These are phyloP conservation scores for Fusarium anguioides DNA, from an alignment of 2,329 filamentous ascomycete species.

Conservation along the genomic window DNA sequence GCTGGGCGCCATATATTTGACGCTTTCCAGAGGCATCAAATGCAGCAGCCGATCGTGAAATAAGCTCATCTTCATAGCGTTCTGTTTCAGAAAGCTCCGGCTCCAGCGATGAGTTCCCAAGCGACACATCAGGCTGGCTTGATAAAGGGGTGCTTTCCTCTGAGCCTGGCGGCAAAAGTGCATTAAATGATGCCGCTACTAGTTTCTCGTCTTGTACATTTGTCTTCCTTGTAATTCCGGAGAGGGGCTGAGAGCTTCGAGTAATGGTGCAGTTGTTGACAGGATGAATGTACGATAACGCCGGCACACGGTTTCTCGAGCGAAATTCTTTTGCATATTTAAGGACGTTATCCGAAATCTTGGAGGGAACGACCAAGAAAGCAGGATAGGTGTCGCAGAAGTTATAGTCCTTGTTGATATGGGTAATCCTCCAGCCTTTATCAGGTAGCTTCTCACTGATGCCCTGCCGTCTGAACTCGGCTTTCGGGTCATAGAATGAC, in stretches of 20 bases:
- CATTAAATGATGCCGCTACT: conserved; percentile 86
- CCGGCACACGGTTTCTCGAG: conserved; percentile 88
- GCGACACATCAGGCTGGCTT: conserved; percentile 63
- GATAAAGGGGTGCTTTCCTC: conserved; percentile 50
- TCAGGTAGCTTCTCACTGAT: conserved; percentile 83
- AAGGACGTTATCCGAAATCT: conserved; percentile 95
- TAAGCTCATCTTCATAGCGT: conserved; percentile 74
- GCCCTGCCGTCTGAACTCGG: conserved; percentile 88
- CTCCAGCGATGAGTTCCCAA: conserved; percentile 50
- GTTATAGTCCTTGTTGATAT: conserved; percentile 87
- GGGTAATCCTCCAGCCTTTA: conserved; percentile 87
- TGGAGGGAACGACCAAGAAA: conserved; percentile 83
- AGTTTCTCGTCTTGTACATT: conserved; percentile 97
- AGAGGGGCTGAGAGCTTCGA: conserved; percentile 89
- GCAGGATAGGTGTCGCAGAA: conserved; percentile 95
- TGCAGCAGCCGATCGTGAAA: conserved; percentile 55
- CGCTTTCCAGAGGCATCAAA: conserved; percentile 70
- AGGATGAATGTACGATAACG: conserved; percentile 92
- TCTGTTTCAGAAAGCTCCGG: conserved; percentile 71
- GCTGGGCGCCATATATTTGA: conserved; percentile 88
- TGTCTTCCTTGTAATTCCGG: conserved; percentile 86
- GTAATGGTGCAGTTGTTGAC: conserved; percentile 98
- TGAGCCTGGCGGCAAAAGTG: conserved; percentile 49
- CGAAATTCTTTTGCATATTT: conserved; percentile 93
- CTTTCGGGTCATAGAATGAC: conserved; percentile 84